A percentile compares a stretch with the other conserved stretches of the same genome.
These are phyloP conservation scores for Botrytis pseudocinerea DNA, from an alignment of 2,329 filamentous ascomycete genomes.

Conservation along the genomic window DNA sequence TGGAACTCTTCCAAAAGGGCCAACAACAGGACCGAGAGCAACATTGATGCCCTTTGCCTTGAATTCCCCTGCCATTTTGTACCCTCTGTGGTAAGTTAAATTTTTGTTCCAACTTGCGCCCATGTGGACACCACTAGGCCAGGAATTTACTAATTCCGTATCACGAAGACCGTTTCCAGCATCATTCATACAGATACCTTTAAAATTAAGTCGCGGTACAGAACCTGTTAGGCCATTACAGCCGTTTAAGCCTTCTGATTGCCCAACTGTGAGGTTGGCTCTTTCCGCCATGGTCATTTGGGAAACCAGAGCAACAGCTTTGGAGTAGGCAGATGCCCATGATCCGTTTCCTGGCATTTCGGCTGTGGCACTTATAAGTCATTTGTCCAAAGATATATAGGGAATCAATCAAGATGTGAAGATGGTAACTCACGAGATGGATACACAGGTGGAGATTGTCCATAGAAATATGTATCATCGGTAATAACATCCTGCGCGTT, in stretches of 20 bases:
- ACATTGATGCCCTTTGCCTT: background rate
- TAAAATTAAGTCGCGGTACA: background rate
- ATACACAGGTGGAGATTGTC: background rate
- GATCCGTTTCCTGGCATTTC: background rate
- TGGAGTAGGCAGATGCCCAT: background rate
- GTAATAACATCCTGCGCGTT: conserved; percentile 33
- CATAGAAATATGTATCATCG: conserved; percentile 33
- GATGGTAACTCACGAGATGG: background rate
- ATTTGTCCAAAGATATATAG: background rate
- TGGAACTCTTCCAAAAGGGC: conserved; percentile 65
- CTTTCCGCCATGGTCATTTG: background rate
- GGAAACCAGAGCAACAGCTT: background rate
- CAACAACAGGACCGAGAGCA: conserved; percentile 47
- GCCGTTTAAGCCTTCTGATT: background rate
- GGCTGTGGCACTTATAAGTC: background rate
- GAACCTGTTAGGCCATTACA: background rate
- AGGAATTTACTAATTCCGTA: background rate
- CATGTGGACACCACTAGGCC: background rate
- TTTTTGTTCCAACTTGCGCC: background rate
- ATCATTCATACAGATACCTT: background rate
- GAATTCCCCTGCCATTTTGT: background rate
- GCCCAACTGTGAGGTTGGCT: background rate
- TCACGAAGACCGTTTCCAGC: background rate
- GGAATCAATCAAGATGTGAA: background rate
- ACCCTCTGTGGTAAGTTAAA: background rate